phyloP scores from a whole-genome alignment of 2,329 filamentous ascomycete species.

The Penicillium concentricum region DNA sequence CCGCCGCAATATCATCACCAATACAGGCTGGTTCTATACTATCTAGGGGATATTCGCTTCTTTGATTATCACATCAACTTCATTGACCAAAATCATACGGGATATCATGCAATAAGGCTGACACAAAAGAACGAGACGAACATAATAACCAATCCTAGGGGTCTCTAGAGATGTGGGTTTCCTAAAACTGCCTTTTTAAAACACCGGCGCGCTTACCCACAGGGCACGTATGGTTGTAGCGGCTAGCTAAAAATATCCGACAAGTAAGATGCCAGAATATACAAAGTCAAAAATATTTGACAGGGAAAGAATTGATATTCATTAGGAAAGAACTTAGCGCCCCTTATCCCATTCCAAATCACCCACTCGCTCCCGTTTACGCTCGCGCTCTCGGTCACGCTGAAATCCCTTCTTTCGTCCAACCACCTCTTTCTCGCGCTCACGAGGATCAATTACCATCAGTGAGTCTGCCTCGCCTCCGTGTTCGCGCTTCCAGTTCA shows the following conservation, averaged over 20 bases:
- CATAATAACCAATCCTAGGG: neutral
- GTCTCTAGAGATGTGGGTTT: neutral
- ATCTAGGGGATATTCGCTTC: slow-evolving; percentile 13
- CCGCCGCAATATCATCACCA: slow-evolving; percentile 27
- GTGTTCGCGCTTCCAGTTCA: slow-evolving; percentile 86
- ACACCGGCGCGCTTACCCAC: neutral
- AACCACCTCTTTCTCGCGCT: slow-evolving; percentile 71
- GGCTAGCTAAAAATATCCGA: neutral
- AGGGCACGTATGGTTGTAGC: neutral
- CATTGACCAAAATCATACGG: neutral
- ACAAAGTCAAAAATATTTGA: neutral
- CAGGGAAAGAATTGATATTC: neutral
- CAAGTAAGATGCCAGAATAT: neutral
- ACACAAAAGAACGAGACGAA: neutral
- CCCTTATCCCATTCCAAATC: slow-evolving; percentile 39
- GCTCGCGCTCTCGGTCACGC: slow-evolving; percentile 39
- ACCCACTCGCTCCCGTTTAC: slow-evolving; percentile 34
- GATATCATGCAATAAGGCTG: neutral
- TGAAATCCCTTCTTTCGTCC: slow-evolving; percentile 56
- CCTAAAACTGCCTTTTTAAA: neutral
- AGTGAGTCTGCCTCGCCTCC: slow-evolving; percentile 71
- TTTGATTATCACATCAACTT: neutral
- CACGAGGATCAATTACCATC: slow-evolving; percentile 87
- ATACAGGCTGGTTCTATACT: slow-evolving; percentile 28
- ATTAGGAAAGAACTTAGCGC: slow-evolving; percentile 1